Percentiles rank a stretch among this genome's conserved stretches.
These are phyloP conservation scores for Pseudocercospora cruenta DNA, from an alignment of 2,329 filamentous ascomycete species.

Conservation along the genomic window DNA sequence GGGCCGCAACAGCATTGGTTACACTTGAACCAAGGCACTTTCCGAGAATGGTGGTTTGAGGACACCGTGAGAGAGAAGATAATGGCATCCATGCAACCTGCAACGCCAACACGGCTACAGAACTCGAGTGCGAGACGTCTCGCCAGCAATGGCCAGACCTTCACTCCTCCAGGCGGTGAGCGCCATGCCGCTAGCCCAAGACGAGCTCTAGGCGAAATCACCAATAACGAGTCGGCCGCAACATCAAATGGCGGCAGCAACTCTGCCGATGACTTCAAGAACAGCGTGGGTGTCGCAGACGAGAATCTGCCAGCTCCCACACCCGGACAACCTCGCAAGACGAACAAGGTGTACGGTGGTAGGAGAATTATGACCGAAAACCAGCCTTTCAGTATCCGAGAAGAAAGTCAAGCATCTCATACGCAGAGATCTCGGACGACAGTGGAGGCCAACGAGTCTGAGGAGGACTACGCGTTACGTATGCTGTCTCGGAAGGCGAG, in stretches of 20 bases:
- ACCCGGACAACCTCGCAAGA: constrained; percentile 92
- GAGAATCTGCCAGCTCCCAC: constrained; percentile 94
- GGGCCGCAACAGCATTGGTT: constrained; percentile 99
- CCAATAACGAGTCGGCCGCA: constrained; percentile 70
- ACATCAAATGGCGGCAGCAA: constrained; percentile 35
- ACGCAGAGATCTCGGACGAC: constrained; percentile 63
- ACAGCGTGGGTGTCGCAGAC: constrained; percentile 70
- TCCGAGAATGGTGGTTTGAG: constrained; percentile 96
- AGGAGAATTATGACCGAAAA: constrained; percentile 55
- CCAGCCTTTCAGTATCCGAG: constrained; percentile 53
- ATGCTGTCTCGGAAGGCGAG: constrained; percentile 69
- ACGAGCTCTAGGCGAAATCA: constrained; percentile 89
- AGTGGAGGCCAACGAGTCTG: constrained; percentile 68
- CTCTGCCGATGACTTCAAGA: constrained; percentile 34
- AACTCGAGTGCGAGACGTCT: constrained; percentile 51
- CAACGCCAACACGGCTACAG: constrained; percentile 60
- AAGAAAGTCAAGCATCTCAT: constrained; percentile 63
- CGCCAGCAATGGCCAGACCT: constrained; percentile 69
- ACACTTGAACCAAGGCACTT: constrained; percentile 92
- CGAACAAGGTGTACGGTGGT: constrained; percentile 74
- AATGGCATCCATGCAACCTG: constrained; percentile 60
- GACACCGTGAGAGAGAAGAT: constrained; percentile 80
- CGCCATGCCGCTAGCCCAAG: constrained; percentile 58
- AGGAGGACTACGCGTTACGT: constrained; percentile 82
- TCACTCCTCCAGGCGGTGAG: constrained; percentile 82